Conservation (phyloP, 495 filamentous ascomycete species). For the Tuber indicum region DNA sequence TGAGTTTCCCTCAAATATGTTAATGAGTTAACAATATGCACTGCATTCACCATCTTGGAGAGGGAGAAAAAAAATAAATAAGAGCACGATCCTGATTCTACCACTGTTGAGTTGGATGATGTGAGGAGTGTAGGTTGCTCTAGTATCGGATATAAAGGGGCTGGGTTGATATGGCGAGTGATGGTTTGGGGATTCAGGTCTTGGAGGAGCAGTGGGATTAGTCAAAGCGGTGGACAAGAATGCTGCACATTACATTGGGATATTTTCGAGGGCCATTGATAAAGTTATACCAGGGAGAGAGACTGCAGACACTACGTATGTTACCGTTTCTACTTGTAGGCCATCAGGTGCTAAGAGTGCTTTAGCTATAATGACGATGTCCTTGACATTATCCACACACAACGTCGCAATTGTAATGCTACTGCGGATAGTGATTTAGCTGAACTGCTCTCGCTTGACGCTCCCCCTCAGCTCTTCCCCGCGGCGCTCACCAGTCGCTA, state of each 20-base stretch:
- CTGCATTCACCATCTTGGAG: no score
- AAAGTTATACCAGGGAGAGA: slow-evolving; percentile 68
- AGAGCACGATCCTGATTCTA: slow-evolving; percentile 47
- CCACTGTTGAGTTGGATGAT: slow-evolving; percentile 86
- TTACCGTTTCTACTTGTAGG: slow-evolving; percentile 18
- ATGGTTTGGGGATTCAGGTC: slow-evolving; percentile 61
- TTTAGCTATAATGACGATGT: slow-evolving; percentile 91
- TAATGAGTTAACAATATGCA: no score
- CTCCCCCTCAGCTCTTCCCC: slow-evolving; percentile 62
- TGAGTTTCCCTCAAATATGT: background rate
- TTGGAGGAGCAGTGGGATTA: slow-evolving; percentile 61
- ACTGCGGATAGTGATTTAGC: slow-evolving; percentile 51
- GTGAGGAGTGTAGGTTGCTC: slow-evolving; percentile 56
- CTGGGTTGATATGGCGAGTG: slow-evolving; percentile 8
- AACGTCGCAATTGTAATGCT: slow-evolving; percentile 79
- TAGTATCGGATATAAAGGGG: background rate
- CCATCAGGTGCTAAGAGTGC: slow-evolving; percentile 9
- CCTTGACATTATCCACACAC: slow-evolving; percentile 88
- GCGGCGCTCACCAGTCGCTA: slow-evolving; percentile 88
- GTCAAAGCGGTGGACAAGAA: slow-evolving; percentile 81
- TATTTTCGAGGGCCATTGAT: slow-evolving; percentile 82
- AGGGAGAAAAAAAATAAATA: no score
- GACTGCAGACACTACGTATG: slow-evolving; percentile 68
- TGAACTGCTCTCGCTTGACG: slow-evolving; percentile 43
- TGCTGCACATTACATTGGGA: slow-evolving; percentile 86